Conservation (phyloP, 257 asterid species). For the Solanum ahanhuiri region DNA sequence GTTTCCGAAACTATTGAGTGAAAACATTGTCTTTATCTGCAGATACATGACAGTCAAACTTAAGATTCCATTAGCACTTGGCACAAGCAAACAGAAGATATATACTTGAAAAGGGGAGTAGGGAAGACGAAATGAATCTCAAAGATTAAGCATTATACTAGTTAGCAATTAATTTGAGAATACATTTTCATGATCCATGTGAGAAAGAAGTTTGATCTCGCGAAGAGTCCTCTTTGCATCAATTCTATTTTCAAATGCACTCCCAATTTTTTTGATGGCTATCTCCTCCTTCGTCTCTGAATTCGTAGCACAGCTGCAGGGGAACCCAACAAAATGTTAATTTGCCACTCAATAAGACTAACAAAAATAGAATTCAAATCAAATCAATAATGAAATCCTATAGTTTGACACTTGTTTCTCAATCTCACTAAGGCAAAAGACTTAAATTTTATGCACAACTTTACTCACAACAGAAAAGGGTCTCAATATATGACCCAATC, state of each 20-base stretch:
- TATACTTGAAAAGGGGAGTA: neutral
- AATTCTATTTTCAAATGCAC: constrained; percentile 76
- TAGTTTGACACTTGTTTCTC: neutral
- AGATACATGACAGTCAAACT: neutral
- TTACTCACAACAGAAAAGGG: neutral
- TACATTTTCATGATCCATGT: constrained; percentile 91
- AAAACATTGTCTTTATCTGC: neutral
- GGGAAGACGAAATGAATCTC: neutral
- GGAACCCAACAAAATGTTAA: neutral
- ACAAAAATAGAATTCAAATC: neutral
- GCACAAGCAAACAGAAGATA: neutral
- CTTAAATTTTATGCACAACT: neutral
- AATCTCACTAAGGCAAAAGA: neutral
- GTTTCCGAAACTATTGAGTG: neutral
- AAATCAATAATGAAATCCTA: neutral
- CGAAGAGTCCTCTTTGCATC: constrained; percentile 84
- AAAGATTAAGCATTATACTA: neutral
- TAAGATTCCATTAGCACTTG: neutral
- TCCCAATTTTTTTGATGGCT: constrained; percentile 84
- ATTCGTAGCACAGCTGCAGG: constrained; percentile 54
- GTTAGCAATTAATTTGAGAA: neutral
- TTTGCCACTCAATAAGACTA: neutral
- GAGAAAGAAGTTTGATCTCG: constrained; percentile 81
- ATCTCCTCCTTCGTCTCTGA: constrained; percentile 66
- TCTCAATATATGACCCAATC: neutral